Base-by-base conservation (phyloP, 2,329 filamentous ascomycete genomes). In the Botrytis fragariae region DNA sequence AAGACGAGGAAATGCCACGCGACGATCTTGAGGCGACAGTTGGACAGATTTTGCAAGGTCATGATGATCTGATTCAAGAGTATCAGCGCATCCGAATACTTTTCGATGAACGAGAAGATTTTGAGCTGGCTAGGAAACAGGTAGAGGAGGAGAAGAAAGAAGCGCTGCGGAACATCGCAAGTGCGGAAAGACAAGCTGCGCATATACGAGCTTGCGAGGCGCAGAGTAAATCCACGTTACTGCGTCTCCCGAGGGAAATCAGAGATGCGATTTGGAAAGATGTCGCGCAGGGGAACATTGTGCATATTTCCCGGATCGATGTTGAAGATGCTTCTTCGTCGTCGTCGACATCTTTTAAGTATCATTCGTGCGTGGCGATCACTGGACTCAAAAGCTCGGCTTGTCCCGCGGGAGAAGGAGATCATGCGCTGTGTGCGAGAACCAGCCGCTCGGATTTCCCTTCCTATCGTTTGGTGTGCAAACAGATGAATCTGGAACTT, bases 181-280 rank as follows among this genome's bases (percentile, higher is more conserved):
- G 35, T 37, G 63, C 20, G 20, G n/a, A 63, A 44, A 51, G n/a
- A 29, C 32, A 39, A 61, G 51, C 61, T 48, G 45, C 71, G 14
- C 54, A 65, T 54, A 32, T 63, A 32, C 42, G 29, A 64, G 54
- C 44, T 70, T 71, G 48, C 42, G 45, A 37, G 37, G 60, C 35
- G 16, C 74, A 75, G 70, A 68, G 72, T 6, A 25, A 25, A 12
- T 74, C 73, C 10, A 6, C 22, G 4, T 5, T 61, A 18, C 35
- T 61, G 16, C 7, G 37, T 42, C 60, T 63, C 25, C 60, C 59
- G 16, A 59, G 69, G 25, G 75, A 76, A 68, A 68, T 78, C 35
- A 63, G 76, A 12, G 70, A 76, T 32, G 69, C 73, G 32, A 78
- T 76, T 59, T 77, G 75, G 75, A 44, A 51, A 4, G 70, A 77